Conservation (phyloP, 345 rosid species). For the Toxicodendron radicans region DNA sequence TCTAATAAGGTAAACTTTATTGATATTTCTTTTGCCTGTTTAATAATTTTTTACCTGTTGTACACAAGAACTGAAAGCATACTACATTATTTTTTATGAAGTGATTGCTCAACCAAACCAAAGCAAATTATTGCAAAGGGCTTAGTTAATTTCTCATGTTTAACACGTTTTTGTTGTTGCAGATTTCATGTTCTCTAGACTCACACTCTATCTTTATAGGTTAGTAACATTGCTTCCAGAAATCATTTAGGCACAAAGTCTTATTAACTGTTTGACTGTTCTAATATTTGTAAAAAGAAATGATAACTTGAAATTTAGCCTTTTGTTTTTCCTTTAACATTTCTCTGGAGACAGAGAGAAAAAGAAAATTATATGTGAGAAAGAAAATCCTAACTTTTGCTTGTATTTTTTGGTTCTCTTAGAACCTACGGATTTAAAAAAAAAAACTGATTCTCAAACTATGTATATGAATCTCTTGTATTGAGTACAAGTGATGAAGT, state of each 20-base stretch:
- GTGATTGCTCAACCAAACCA: background rate
- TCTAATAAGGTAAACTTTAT: slow-evolving; percentile 15
- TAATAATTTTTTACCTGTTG: background rate
- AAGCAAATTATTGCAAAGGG: background rate
- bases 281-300: background rate
- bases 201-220: slow-evolving; percentile 42
- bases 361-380: background rate
- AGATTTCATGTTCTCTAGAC: slow-evolving; percentile 36
- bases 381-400: slow-evolving; percentile 12
- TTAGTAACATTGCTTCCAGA: slow-evolving; percentile 28
- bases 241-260: background rate
- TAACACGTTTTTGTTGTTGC: slow-evolving; percentile 20
- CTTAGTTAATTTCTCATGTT: background rate
- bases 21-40: background rate
- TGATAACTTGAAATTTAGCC: background rate
- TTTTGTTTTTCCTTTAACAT: background rate
- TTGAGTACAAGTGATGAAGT: slow-evolving; percentile 24
- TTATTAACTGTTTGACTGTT: slow-evolving; percentile 1
- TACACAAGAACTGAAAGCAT: background rate
- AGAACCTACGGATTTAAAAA: slow-evolving; percentile 64
- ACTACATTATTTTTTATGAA: background rate
- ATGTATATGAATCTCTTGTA: slow-evolving; percentile 46
- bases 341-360: background rate
- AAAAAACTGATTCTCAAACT: slow-evolving; percentile 56
- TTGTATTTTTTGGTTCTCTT: slow-evolving; percentile 9